Evolutionary conservation across 352 stramenopile genomes (phyloP).

Genomic region (Phytophthora foliorum): DNA sequence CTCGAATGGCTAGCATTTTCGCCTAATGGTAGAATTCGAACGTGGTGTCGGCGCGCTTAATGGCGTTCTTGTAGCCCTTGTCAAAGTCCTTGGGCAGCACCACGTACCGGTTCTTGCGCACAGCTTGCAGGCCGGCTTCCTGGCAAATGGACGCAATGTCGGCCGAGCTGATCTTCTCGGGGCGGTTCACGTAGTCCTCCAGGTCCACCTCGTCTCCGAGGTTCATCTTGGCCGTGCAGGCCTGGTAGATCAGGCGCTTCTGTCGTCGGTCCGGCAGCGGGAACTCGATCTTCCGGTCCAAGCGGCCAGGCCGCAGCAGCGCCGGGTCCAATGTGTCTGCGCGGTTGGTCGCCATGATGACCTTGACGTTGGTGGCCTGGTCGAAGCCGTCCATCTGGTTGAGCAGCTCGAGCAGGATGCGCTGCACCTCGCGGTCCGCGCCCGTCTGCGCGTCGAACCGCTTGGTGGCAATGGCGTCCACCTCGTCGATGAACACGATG

Average conservation of each 20-base stretch:
- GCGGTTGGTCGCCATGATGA: conserved; percentile 99
- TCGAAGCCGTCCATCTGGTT: conserved; percentile 99
- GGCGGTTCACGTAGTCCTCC: conserved; percentile 99
- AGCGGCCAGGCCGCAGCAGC: conserved; percentile 96
- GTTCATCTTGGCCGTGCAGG: conserved; percentile 99
- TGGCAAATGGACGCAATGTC: conserved; percentile 99
- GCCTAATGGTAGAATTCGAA: conserved; percentile 98
- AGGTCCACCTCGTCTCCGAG: conserved; percentile 99
- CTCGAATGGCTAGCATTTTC: background rate
- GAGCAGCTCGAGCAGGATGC: conserved; percentile 99
- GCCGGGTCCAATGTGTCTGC: conserved; percentile 99
- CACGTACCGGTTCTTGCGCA: conserved; percentile 99
- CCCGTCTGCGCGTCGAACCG: conserved; percentile 99
- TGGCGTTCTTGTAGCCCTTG: conserved; percentile 99
- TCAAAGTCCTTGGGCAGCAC: conserved; percentile 99
- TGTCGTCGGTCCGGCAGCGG: conserved; percentile 98
- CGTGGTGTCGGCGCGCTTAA: conserved; percentile 99
- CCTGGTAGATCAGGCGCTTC: conserved; percentile 99
- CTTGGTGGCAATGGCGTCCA: conserved; percentile 99
- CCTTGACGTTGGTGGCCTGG: conserved; percentile 99
- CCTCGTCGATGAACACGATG: conserved; percentile 99
- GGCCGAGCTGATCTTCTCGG: conserved; percentile 99
- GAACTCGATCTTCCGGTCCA: conserved; percentile 99
- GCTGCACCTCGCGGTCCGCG: conserved; percentile 97
- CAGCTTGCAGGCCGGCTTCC: conserved; percentile 98